Conservation (phyloP, 139 green algal species). For the Volvox africanus region DNA sequence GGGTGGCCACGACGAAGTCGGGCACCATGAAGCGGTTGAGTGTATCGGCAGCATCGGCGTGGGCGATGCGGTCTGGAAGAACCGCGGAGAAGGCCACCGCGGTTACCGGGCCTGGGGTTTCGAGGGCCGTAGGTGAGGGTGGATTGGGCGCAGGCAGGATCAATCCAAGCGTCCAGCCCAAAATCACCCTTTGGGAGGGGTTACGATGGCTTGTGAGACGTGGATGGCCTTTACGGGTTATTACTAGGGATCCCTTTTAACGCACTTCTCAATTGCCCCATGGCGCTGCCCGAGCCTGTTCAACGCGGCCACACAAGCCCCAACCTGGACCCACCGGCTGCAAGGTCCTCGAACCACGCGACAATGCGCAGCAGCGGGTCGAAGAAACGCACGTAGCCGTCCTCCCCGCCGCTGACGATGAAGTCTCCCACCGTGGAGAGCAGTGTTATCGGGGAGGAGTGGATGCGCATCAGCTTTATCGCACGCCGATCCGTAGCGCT, state of each 20-base stretch:
- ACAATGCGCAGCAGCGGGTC: slow-evolving; percentile 80
- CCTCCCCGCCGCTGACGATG: slow-evolving; percentile 74
- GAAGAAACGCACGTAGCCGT: slow-evolving; percentile 85
- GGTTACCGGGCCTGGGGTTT: slow-evolving; percentile 56
- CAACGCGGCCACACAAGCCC: background rate
- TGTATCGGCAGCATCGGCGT: slow-evolving; percentile 57
- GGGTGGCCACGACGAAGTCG: slow-evolving; percentile 75
- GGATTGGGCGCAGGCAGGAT: too few species aligned
- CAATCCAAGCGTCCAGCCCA: too few species aligned
- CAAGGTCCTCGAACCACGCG: slow-evolving; percentile 89
- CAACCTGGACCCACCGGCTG: slow-evolving; percentile 52
- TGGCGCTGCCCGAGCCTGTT: too few species aligned
- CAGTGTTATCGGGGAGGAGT: slow-evolving; percentile 70
- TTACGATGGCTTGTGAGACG: too few species aligned
- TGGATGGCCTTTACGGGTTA: too few species aligned
- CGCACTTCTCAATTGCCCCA: too few species aligned
- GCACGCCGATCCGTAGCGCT: slow-evolving; percentile 69
- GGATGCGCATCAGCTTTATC: slow-evolving; percentile 85
- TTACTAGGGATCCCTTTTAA: too few species aligned
- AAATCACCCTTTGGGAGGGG: too few species aligned
- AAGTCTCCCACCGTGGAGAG: slow-evolving; percentile 71
- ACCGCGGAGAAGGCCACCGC: slow-evolving; percentile 70
- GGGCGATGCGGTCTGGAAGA: slow-evolving; percentile 38
- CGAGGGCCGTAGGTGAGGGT: background rate
- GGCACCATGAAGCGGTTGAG: slow-evolving; percentile 65